Percentiles rank a stretch among this genome's conserved stretches.
phyloP scores from a whole-genome alignment of 208 protist species.

The Giardia duodenalis region DNA sequence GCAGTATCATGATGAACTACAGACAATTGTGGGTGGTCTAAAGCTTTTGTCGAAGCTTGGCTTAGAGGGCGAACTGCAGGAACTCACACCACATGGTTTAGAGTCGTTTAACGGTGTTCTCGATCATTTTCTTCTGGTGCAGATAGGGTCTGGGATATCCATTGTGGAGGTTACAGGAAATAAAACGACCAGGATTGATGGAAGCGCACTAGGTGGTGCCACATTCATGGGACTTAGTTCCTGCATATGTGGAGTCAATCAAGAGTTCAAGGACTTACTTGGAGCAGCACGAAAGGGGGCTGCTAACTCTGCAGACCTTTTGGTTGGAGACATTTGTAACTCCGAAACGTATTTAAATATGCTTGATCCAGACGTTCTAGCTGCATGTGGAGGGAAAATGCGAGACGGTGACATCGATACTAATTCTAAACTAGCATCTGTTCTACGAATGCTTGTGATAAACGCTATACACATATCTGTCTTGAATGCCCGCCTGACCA shows the following conservation, averaged over 20 bases:
- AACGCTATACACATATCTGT: neutral
- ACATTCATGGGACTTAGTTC: neutral
- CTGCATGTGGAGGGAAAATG: neutral
- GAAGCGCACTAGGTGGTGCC: neutral
- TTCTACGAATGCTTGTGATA: neutral
- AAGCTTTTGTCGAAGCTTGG: neutral
- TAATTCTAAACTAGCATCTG: neutral
- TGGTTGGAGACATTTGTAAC: neutral
- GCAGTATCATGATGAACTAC: neutral
- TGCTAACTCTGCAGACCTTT: neutral
- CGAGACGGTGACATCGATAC: neutral
- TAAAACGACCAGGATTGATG: neutral
- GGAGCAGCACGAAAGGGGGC: neutral
- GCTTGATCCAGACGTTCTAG: neutral
- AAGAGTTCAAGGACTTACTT: neutral
- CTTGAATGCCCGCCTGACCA: neutral
- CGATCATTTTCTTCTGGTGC: neutral
- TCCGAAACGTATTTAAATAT: neutral
- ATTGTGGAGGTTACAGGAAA: neutral
- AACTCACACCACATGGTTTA: neutral
- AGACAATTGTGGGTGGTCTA: neutral
- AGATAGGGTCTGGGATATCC: neutral
- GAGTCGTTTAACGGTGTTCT: neutral
- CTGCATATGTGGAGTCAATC: neutral
- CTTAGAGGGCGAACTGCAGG: neutral